Evolutionary conservation across 352 stramenopile genomes (phyloP).

Genomic region (Phytophthora rubi): DNA sequence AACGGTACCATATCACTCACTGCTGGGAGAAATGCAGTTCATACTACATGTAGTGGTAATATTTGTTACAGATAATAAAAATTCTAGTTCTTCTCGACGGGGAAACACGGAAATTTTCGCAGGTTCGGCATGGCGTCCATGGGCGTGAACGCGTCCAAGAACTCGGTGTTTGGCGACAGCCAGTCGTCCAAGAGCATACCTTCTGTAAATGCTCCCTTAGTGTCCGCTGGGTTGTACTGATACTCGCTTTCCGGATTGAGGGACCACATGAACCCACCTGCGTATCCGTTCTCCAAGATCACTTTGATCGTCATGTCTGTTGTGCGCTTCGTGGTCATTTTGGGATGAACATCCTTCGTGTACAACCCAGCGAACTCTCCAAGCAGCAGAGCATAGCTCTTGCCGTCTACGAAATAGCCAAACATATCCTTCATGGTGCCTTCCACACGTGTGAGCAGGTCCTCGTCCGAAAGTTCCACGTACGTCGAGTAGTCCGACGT

Average conservation of each 20-base stretch:
- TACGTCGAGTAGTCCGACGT: conserved; percentile 55
- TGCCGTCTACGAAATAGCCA: conserved; percentile 64
- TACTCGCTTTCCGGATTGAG: conserved; percentile 83
- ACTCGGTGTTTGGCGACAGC: conserved; percentile 74
- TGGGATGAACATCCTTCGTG: conserved; percentile 65
- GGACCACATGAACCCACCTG: conserved; percentile 85
- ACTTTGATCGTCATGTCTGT: conserved; percentile 77
- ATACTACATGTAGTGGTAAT: too few relatives aligned
- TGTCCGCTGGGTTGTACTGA: conserved; percentile 74
- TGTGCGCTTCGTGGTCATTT: conserved; percentile 76
- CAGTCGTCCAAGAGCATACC: conserved; percentile 81
- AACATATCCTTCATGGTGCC: conserved; percentile 84
- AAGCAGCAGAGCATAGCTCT: conserved; percentile 59
- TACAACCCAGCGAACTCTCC: conserved; percentile 82
- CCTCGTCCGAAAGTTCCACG: conserved; percentile 67
- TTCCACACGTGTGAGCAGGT: conserved; percentile 50
- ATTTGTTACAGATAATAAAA: neutral
- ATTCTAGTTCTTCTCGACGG: conserved; percentile 24
- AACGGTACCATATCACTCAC: too few relatives aligned
- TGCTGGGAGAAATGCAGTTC: too few relatives aligned
- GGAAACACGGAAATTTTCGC: conserved; percentile 71
- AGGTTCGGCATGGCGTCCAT: conserved; percentile 76
- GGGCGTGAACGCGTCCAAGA: conserved; percentile 65
- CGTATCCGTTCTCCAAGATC: conserved; percentile 67
- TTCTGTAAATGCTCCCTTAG: conserved; percentile 67